A percentile compares a stretch with the other conserved stretches of the same genome.
Conservation (phyloP, 2,329 filamentous ascomycete genomes). For the Cladosporium sp. region DNA sequence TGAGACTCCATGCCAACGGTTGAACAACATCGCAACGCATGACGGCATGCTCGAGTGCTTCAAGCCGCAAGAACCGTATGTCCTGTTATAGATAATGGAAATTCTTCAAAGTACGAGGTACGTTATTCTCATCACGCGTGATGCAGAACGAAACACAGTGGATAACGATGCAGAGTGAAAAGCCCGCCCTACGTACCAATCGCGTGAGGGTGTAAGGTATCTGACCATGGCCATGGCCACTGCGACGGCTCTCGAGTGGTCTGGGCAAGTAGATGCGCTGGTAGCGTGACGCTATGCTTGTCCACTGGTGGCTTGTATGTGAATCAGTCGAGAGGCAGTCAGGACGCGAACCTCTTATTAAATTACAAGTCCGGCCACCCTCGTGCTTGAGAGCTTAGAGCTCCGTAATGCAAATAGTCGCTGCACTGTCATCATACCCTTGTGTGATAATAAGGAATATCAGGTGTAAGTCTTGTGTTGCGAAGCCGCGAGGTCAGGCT, state of each 20-base stretch:
- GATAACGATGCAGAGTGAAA: background rate
- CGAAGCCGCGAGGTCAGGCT: background rate
- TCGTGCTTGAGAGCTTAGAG: background rate
- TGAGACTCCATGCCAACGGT: constrained; percentile 18
- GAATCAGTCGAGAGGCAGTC: background rate
- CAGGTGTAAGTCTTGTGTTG: background rate
- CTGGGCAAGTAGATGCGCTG: background rate
- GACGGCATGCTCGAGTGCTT: background rate
- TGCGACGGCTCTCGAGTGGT: background rate
- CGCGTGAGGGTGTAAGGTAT: background rate
- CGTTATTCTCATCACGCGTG: background rate
- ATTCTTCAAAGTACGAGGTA: too few species aligned
- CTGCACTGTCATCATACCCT: background rate
- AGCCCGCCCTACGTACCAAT: background rate
- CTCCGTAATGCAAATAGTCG: background rate
- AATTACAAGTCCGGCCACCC: background rate
- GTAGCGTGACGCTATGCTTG: background rate
- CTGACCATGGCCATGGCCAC: background rate
- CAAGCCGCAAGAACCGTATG: background rate
- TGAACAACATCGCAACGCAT: background rate
- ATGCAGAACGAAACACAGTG: background rate
- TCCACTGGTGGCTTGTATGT: constrained; percentile 13
- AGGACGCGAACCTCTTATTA: background rate
- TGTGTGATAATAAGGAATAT: background rate
- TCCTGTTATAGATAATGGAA: too few species aligned